phyloP scores from a whole-genome alignment of 1,284 basidiomycete species.

The Papiliotrema terrestris region DNA sequence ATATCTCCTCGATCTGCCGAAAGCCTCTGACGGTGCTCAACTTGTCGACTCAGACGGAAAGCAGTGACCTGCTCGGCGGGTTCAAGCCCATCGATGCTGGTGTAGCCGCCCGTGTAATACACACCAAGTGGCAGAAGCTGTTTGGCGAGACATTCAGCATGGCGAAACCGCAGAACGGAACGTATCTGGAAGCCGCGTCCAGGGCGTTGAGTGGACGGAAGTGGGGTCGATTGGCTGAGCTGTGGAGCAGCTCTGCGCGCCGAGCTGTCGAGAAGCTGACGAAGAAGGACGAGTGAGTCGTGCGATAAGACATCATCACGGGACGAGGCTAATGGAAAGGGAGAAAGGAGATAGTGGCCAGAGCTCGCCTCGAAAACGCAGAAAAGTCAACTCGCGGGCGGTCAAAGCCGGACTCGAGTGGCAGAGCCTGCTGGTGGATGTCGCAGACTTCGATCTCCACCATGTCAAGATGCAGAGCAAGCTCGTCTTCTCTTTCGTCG shows the following conservation, averaged over 20 bases:
- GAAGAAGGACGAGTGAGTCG: conserved; percentile 52
- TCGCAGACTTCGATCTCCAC: conserved; percentile 79
- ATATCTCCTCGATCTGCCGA: conserved; percentile 76
- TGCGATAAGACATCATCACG: neutral
- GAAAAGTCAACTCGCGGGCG: conserved; percentile 57
- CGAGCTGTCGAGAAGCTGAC: conserved; percentile 51
- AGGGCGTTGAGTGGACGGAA: conserved; percentile 77
- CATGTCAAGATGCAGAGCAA: conserved; percentile 80
- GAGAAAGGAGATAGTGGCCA: conserved; percentile 22
- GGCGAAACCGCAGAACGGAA: conserved; percentile 70
- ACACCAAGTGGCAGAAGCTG: conserved; percentile 73
- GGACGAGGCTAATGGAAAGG: conserved; percentile 3
- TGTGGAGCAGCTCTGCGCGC: conserved; percentile 60
- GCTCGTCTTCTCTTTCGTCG: conserved; percentile 91
- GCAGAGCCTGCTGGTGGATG: conserved; percentile 67
- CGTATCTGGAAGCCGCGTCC: conserved; percentile 77
- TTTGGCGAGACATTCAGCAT: conserved; percentile 87
- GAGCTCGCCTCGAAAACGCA: conserved; percentile 62
- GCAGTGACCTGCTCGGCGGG: conserved; percentile 88
- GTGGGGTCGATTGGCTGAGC: conserved; percentile 77
- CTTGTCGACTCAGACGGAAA: conserved; percentile 94
- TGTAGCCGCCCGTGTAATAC: conserved; percentile 69
- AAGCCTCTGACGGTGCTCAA: conserved; percentile 84
- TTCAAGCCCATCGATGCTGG: conserved; percentile 91
- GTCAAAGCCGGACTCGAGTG: conserved; percentile 55